phyloP scores from a whole-genome alignment of 805 yeast genomes.

The Pichia nakasei region DNA sequence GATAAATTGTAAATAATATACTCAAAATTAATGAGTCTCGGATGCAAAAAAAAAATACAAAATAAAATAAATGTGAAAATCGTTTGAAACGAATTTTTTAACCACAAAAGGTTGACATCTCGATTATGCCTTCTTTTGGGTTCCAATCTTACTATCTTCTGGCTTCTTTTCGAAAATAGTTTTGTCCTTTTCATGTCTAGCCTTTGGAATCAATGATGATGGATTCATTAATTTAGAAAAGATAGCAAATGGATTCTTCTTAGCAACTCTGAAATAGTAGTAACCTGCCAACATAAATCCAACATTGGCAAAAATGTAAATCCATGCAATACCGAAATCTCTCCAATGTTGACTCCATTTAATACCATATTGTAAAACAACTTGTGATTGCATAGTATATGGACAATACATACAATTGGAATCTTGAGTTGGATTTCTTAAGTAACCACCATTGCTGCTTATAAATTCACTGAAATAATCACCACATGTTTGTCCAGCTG shows the following conservation, averaged over 20 bases:
- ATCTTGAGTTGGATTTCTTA: slow-evolving; percentile 45
- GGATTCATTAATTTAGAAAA: slow-evolving; percentile 13
- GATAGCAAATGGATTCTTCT: slow-evolving; percentile 2
- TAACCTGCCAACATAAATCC: slow-evolving; percentile 13
- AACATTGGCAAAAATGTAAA: slow-evolving; percentile 43
- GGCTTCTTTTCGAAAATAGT: slow-evolving; percentile 28
- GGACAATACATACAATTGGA: slow-evolving; percentile 42
- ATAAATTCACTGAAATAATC: slow-evolving; percentile 37
- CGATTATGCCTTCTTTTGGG: background rate
- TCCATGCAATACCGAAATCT: slow-evolving; percentile 55
- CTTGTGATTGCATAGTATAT: slow-evolving; percentile 37
- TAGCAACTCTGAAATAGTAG: slow-evolving; percentile 15
- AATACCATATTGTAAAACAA: slow-evolving; percentile 35
- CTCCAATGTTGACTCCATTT: slow-evolving; percentile 50
- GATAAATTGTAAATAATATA: too few relatives aligned
- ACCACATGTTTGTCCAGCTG: slow-evolving; percentile 57
- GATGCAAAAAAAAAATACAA: too few relatives aligned
- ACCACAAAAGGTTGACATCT: too few relatives aligned
- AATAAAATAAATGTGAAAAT: background rate
- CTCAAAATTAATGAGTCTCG: too few relatives aligned
- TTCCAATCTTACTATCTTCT: slow-evolving; percentile 25
- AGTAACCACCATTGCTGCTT: slow-evolving; percentile 42
- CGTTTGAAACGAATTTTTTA: too few relatives aligned
- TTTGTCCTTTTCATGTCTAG: slow-evolving; percentile 34
- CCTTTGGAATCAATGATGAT: slow-evolving; percentile 20